Conservation (phyloP, 768 basidiomycete genomes). For the Pleurotus salmoneostramineus region DNA sequence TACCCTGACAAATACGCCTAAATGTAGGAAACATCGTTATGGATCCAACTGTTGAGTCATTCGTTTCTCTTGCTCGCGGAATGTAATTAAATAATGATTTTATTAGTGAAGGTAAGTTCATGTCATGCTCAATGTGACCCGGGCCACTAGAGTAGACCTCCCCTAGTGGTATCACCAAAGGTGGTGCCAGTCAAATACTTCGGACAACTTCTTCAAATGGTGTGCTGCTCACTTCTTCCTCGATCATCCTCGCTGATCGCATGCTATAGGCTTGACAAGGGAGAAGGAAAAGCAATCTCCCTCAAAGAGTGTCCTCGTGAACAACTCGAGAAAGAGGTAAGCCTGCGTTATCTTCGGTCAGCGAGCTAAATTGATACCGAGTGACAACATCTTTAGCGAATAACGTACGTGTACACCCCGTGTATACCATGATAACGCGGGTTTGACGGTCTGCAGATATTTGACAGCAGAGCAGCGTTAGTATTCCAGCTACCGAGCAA, state of each 20-base stretch:
- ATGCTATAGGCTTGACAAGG: slow-evolving; percentile 52
- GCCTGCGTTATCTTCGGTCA: not conserved
- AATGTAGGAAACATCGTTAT: slow-evolving; percentile 53
- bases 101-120: no score
- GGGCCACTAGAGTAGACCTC: no score
- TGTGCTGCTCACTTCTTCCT: slow-evolving; percentile 14
- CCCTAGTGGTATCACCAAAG: slow-evolving; percentile 57
- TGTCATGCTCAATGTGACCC: no score
- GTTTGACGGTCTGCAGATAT: slow-evolving; percentile 32
- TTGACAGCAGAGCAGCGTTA: slow-evolving; percentile 55
- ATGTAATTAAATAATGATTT: no score
- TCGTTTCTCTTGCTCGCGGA: not conserved
- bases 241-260: not conserved
- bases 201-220: slow-evolving; percentile 68
- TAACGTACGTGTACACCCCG: slow-evolving; percentile 30
- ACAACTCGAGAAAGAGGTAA: slow-evolving; percentile 55
- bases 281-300: slow-evolving; percentile 50
- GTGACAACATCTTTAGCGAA: slow-evolving; percentile 27
- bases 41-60: slow-evolving; percentile 51
- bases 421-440: not conserved
- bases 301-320: slow-evolving; percentile 58
- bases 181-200: slow-evolving; percentile 58
- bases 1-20: not conserved
- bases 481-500: slow-evolving; percentile 7
- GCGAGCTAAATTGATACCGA: not conserved